Base-by-base conservation (phyloP, 306 rosid genomes). In the Datisca glomerata region DNA sequence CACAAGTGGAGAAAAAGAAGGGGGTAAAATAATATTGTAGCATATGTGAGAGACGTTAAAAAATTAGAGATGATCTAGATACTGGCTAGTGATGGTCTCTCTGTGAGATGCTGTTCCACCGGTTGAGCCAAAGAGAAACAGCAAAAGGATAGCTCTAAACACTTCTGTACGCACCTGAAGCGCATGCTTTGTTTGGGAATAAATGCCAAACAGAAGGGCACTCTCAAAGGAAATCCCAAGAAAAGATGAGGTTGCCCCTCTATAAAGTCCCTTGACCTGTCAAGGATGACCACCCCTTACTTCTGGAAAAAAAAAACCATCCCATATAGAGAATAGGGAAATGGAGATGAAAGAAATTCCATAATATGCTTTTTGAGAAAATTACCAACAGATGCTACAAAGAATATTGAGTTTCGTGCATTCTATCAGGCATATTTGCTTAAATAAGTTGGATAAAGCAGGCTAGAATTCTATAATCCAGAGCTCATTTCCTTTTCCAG, bases 161-260 rank as follows among this genome's bases (percentile, higher is more conserved):
- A 33, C 42, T 65, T 64, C 40, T 35, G 46, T 27, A 53, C 73
- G 37, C 61, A 89, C 98, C 98, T 89, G 98, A 39, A 84, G 80
- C 32, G 61, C 37, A 39, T 60, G 61, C 62, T 89, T 89, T 54
- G 73, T 74, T 64, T 70, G 95, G 53, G 95, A 83, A 68, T 83
- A 89, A 55, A 89, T 70, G 41, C 98, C 95, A 49, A 89, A 89
- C 59, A 75, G 67, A 20, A 89, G 79, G 21, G 95, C 77, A 58
- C 98, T 80, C 71, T 89, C 95, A 41, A 83, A 75, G 68, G 95
- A 77, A 65, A 89, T 63, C 69, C 97, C 95, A 33, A 81, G 23
- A 47, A 89, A 89, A 63, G 95, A 89, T 43, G 98, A 66, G 21
- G 93, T 83, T 28, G 98, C 93, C 50, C 95, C 98, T 59, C 93